Base-by-base conservation (phyloP, 148 eudicot species). In the Gaultheria prostrata region DNA sequence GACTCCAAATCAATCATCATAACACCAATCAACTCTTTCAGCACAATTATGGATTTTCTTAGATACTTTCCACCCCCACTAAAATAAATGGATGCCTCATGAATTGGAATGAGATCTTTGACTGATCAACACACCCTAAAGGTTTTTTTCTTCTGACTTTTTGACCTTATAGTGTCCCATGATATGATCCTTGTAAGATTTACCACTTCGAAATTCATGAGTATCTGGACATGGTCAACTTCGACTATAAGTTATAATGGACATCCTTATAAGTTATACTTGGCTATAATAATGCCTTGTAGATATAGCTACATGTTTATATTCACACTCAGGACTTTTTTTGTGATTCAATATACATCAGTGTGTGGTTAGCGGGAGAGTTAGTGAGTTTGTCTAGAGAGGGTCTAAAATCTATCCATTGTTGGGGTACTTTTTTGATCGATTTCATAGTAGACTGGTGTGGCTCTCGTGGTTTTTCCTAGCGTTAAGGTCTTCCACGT, bases 91-190 rank as follows among this genome's bases (percentile, higher is more conserved):
- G 30, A 24, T 24, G 69, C 30, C 13, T 61, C 14, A 61, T n/a
- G 69, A n/a, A 61, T 61, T 61, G 69, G 1, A 63, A n/a, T n/a
- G 69, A 24, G 69, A 63, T 63, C 69, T 63, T 63, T 63, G 69
- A 63, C 69, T 63, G 69, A 24, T 63, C 43, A 39, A 39, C 6
- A 39, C 43, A 39, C 43, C 43, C 43, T 33, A 35, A 35, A 39
- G 6, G 43, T 4, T 39, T 8, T n/a, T n/a, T 63, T 61, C n/a
- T 0, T 1, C 69, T 4, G 18, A 63, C 69, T 24, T 63, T 61
- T 57, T 57, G 63, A 6, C 63, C 24, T 20, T 15, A 57, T 61
- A 24, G 10, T 61, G 69, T 61, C 30, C 69, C 30, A 61, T 61
- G 30, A 61, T 61, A 61, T 39, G 43, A 39, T 61, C 69, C 69